phyloP scores from a whole-genome alignment of 176 grass and related monocot species.

The Pharus latifolius region DNA sequence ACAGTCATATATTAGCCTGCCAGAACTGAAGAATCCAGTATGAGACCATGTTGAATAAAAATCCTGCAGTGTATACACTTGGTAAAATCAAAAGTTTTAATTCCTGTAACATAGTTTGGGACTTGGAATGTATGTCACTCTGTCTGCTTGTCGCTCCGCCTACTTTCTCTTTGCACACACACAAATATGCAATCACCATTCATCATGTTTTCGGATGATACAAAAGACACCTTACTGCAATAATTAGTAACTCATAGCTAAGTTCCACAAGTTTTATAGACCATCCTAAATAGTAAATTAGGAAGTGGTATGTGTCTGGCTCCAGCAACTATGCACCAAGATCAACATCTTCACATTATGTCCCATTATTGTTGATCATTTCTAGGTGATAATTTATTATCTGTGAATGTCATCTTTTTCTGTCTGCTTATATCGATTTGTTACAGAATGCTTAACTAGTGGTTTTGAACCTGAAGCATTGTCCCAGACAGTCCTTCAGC shows the following conservation, averaged over 20 bases:
- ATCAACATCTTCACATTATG: too few relatives aligned
- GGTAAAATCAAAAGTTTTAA: background rate
- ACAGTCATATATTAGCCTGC: background rate
- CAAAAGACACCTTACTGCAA: background rate
- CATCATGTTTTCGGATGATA: background rate
- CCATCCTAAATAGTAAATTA: background rate
- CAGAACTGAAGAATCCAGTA: background rate
- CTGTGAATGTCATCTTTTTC: background rate
- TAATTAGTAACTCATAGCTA: too few relatives aligned
- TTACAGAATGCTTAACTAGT: background rate
- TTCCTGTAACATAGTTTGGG: background rate
- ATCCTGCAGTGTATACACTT: background rate
- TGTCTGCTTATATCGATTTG: background rate
- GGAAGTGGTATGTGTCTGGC: background rate
- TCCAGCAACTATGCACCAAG: too few relatives aligned
- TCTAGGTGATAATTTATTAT: background rate
- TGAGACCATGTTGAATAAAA: background rate
- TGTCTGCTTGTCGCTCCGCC: background rate
- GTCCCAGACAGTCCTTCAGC: constrained; percentile 67
- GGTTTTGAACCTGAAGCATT: constrained; percentile 30
- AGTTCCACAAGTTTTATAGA: background rate
- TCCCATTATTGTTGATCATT: background rate
- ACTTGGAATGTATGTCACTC: background rate
- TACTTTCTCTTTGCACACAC: background rate
- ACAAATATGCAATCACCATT: background rate